Evolutionary conservation across 495 filamentous ascomycete species (phyloP), one percentile per base, ranked within the genome.

Genomic region (Xylaria curta): DNA sequence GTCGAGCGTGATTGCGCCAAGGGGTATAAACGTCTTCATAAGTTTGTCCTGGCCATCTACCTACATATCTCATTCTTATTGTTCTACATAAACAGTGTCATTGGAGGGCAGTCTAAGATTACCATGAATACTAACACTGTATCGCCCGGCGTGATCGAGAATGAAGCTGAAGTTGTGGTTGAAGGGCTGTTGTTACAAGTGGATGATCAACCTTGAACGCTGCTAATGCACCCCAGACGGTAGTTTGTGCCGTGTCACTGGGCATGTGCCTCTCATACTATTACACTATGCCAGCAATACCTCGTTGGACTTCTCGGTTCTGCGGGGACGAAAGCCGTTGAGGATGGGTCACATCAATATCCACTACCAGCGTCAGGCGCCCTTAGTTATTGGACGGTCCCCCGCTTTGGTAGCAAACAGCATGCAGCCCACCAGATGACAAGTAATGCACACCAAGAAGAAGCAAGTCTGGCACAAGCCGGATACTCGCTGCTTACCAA

Each of bases 321-420:
- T 61, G 59, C 68, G 68, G 68, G 46, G 68, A 51, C 19, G 60
- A 70, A 64, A 64, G 68, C 68, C 68, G 68, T 64, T 70, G 21
- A 38, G 36, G 36, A 19, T 54, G 46, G 47, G 59, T 54, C 44
- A 56, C 65, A 51, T 56, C 47, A 47, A n/a, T 31, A 51, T 56
- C 47, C 64, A n/a, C 47, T 28, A n/a, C 17, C 28, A 49, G 24
- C 38, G 38, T 60, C 66, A 51, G 38, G 38, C 38, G 36, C 10
- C 38, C 38, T 12, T 2, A 54, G 10, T 56, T 68, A 17, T 59
- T 26, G 33, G 33, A 40, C 49, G 36, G 21, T 19, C 65, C 49
- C 53, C 53, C 53, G 13, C 53, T 60, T 47, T 13, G 36, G n/a
- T 44, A 60, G 38, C 21, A 40, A 24, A 21, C n/a, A 63, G 21